Evolutionary conservation across 2,329 filamentous ascomycete genomes (phyloP).

Genomic region (Clonostachys byssicola): DNA sequence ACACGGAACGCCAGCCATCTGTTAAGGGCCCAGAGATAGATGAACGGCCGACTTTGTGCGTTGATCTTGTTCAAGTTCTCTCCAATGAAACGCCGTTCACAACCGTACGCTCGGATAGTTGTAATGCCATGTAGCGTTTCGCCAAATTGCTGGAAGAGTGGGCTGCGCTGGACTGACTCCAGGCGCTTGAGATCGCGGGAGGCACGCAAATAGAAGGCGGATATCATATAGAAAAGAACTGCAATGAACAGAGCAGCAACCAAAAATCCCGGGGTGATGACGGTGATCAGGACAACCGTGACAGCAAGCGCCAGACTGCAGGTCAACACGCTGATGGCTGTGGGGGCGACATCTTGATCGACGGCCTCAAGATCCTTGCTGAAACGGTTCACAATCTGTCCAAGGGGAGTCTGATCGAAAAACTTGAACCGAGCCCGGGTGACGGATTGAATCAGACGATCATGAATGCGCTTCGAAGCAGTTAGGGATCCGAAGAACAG

Average conservation of each 20-base stretch:
- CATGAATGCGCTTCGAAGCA: conserved; percentile 82
- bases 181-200: conserved; percentile 95
- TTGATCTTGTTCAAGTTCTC: conserved; percentile 90
- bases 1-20: conserved; percentile 94
- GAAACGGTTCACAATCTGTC: conserved; percentile 97
- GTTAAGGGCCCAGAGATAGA: conserved; percentile 95
- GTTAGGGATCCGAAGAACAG: conserved; percentile 89
- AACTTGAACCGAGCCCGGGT: conserved; percentile 94
- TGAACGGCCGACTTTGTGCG: conserved; percentile 86
- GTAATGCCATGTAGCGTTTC: conserved; percentile 94
- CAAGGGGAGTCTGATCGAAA: conserved; percentile 93
- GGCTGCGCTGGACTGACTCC: conserved; percentile 90
- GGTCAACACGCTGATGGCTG: conserved; percentile 74
- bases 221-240: conserved; percentile 75
- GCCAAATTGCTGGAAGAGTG: conserved; percentile 95
- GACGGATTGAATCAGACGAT: conserved; percentile 71
- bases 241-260: conserved; percentile 84
- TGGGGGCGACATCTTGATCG: conserved; percentile 91
- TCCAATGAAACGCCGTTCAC: conserved; percentile 87
- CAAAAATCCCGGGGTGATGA: conserved; percentile 87
- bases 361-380: conserved; percentile 95
- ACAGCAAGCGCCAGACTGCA: conserved; percentile 68
- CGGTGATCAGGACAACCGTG: conserved; percentile 81
- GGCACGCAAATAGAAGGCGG: conserved; percentile 82
- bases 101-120: conserved; percentile 93